A percentile compares a stretch with the other conserved stretches of the same genome.
These are phyloP conservation scores for Candida sakaeoensis DNA, from an alignment of 805 yeast genomes.

Conservation along the genomic window DNA sequence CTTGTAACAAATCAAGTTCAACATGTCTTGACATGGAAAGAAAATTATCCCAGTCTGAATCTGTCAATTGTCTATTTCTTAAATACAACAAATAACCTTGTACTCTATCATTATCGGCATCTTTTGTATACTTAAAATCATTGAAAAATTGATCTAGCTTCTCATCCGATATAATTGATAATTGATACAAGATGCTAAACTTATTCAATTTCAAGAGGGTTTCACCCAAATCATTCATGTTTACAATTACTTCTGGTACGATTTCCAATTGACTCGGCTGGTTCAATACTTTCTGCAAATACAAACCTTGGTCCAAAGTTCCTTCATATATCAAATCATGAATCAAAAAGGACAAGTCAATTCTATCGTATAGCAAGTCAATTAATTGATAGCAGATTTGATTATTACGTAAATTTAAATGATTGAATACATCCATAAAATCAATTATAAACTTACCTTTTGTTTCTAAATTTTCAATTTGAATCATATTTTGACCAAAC, in stretches of 20 bases:
- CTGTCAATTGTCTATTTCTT: slow-evolving; percentile 1
- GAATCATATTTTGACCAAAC: slow-evolving; percentile 46
- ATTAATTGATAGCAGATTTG: slow-evolving; percentile 3
- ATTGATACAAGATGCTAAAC: slow-evolving; percentile 6
- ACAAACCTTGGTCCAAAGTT: slow-evolving; percentile 2
- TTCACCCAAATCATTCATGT: slow-evolving; percentile 2
- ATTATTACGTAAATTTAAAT: slow-evolving; percentile 1
- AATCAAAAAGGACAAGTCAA: slow-evolving; percentile 8
- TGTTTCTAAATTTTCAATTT: slow-evolving; percentile 10
- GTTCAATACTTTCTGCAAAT: slow-evolving; percentile 7
- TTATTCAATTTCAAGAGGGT: slow-evolving; percentile 4
- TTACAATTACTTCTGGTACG: background rate
- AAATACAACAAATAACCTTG: slow-evolving; percentile 30
- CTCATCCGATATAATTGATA: background rate
- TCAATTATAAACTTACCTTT: slow-evolving; percentile 39
- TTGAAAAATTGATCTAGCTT: background rate
- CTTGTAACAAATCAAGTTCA: slow-evolving; percentile 11
- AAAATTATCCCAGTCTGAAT: slow-evolving; percentile 16
- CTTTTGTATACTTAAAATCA: slow-evolving; percentile 34
- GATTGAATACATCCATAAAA: slow-evolving; percentile 55
- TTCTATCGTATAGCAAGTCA: slow-evolving; percentile 8
- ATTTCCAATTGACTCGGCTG: slow-evolving; percentile 3
- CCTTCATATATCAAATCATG: slow-evolving; percentile 4
- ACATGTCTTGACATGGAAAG: slow-evolving; percentile 14
- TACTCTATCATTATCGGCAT: slow-evolving; percentile 29